Percentiles rank a stretch among this genome's conserved stretches.
These are phyloP conservation scores for Penicillium concentricum DNA, from an alignment of 2,329 filamentous ascomycete genomes.

Conservation along the genomic window DNA sequence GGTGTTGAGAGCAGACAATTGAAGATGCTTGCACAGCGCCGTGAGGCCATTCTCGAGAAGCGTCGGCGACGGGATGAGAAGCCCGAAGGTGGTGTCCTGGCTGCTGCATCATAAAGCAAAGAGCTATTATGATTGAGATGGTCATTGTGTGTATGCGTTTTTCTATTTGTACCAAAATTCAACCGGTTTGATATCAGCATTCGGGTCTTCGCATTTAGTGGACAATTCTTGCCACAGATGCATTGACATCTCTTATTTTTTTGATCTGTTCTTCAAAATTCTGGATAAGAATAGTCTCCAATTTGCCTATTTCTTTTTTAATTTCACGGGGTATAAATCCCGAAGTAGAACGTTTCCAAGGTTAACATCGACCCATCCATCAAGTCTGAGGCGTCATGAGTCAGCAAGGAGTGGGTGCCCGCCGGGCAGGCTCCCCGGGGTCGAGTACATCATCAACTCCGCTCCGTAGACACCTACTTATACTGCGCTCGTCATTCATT, in stretches of 20 bases:
- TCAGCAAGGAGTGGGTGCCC: constrained; percentile 22
- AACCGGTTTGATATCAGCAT: constrained; percentile 29
- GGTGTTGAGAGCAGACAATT: constrained; percentile 83
- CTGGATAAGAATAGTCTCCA: neutral
- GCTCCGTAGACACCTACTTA: constrained; percentile 2
- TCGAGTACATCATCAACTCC: constrained; percentile 28
- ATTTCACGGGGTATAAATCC: constrained; percentile 1
- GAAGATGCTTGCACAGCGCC: constrained; percentile 72
- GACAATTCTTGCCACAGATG: constrained; percentile 2
- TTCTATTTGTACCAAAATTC: constrained; percentile 35
- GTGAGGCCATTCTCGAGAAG: constrained; percentile 83
- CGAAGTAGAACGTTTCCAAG: constrained; percentile 4
- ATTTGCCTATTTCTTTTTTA: neutral
- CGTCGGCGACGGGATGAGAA: constrained; percentile 69
- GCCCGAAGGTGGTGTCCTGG: constrained; percentile 34
- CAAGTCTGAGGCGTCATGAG: constrained; percentile 14
- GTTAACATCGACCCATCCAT: constrained; percentile 4
- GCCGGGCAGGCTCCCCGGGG: constrained; percentile 14
- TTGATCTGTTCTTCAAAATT: neutral
- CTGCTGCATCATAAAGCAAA: constrained; percentile 36
- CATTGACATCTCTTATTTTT: neutral
- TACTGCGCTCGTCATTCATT: constrained; percentile 28
- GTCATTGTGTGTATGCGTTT: constrained; percentile 21
- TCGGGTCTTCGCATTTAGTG: constrained; percentile 7
- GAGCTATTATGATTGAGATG: constrained; percentile 12